Evolutionary conservation across 768 basidiomycete species (phyloP), one percentile per base, ranked within the genome.

Genomic region (Cyclocybe aegerita): DNA sequence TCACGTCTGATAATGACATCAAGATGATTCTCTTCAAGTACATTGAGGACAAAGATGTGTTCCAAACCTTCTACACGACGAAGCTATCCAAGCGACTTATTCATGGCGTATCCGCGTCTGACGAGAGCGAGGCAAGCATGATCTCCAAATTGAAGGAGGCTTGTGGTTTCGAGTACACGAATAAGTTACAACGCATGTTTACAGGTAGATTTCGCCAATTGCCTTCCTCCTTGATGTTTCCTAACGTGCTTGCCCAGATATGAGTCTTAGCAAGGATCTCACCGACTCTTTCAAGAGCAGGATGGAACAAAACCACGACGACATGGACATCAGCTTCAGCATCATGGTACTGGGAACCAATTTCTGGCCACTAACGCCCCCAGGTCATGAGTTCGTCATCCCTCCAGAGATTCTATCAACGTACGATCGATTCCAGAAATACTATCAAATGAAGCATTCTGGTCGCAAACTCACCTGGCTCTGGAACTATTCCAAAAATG

Each of bases 11-110:
- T 35, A 67, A 71, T 47, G 46, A 69, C 9, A 37, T 56, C 4
- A 63, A 98, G 96, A 97, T 98, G 94, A 79, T 91, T 10, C 73
- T 98, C 43, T 97, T 99, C 88, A 94, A 94, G 67, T 98, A 97
- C 70, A 88, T 98, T 60, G 93, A 95, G 65, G 95, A 98, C 77
- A 97, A 97, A 75, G 96, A 99, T 58, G 92, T 98, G 9, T 99
- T 98, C 84, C 94, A 96, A 65, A 90, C 90, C 12, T 98, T 96
- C 78, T 98, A 99, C 73, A 90, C 88, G 11, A 96, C 92, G 55
- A 95, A 92, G 67, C 71, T 98, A 16, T 91, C 91, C 33, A 91
- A 90, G 65, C 93, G 96, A 53, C 83, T 99, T 17, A 93, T 99
- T 58, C 86, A 91, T 58, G 83, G 84, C 9, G 84, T 90, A 2